A percentile compares a stretch with the other conserved stretches of the same genome.
Evolutionary conservation across 768 basidiomycete species (phyloP).

Genomic region (Coprinopsis cinerea): DNA sequence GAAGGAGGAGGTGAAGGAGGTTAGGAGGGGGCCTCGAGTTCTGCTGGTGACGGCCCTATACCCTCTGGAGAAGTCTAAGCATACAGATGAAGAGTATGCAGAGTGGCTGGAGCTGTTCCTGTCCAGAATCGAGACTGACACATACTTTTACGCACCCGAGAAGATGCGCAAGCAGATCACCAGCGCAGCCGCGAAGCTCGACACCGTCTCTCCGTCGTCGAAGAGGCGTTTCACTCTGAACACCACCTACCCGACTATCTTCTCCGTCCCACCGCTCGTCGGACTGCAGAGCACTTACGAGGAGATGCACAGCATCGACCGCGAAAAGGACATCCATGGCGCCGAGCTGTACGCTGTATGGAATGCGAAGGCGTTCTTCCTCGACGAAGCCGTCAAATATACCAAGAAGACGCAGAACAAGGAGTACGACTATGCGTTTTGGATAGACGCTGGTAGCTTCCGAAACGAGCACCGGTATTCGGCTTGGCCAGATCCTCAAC

Average conservation of each 20-base stretch:
- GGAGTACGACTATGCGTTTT: constrained; percentile 49
- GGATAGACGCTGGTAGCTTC: constrained; percentile 54
- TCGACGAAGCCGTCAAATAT: constrained; percentile 34
- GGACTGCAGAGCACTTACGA: constrained; percentile 29
- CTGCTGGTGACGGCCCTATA: constrained; percentile 53
- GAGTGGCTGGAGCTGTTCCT: constrained; percentile 43
- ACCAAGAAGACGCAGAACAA: constrained; percentile 17
- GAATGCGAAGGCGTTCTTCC: constrained; percentile 49
- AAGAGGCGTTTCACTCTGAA: constrained; percentile 32
- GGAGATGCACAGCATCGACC: constrained; percentile 38
- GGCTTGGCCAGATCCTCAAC: constrained; percentile 40
- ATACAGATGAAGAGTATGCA: constrained; percentile 38
- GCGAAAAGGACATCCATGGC: constrained; percentile 36
- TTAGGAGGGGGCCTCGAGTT: too few species aligned
- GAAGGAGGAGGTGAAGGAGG: too few species aligned
- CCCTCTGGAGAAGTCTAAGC: constrained; percentile 45
- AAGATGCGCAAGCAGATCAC: not conserved
- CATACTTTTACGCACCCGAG: constrained; percentile 48
- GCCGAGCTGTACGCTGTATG: constrained; percentile 50
- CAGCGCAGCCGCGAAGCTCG: constrained; percentile 27
- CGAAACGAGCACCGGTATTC: constrained; percentile 35
- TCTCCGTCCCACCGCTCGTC: constrained; percentile 40
- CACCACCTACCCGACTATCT: constrained; percentile 39
- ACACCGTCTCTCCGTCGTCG: constrained; percentile 24
- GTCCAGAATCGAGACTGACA: constrained; percentile 34